These are phyloP conservation scores for Boletus edulis DNA, from an alignment of 768 basidiomycete species.

Conservation along the genomic window DNA sequence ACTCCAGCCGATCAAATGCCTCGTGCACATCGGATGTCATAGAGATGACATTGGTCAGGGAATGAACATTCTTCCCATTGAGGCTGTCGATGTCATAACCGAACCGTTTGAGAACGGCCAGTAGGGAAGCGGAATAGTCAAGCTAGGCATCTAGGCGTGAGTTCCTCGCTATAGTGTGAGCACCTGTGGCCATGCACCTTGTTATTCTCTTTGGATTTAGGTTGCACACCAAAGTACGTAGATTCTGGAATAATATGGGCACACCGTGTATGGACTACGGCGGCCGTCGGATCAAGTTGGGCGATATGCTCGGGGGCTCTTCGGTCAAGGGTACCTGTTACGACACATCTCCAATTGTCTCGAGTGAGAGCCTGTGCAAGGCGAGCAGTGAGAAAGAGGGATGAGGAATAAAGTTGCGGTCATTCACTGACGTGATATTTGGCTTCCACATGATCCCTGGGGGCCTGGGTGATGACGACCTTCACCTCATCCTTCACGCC, in stretches of 20 bases:
- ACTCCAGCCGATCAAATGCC: not conserved
- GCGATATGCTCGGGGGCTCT: not conserved
- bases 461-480: not conserved
- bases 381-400: not conserved
- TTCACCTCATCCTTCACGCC: not conserved
- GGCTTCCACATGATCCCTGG: not conserved
- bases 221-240: not conserved
- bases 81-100: not conserved
- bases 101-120: conserved; percentile 7
- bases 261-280: not conserved
- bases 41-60: conserved; percentile 7
- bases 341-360: conserved; percentile 35
- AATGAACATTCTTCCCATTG: conserved; percentile 7
- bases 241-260: conserved; percentile 7
- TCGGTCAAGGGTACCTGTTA: conserved; percentile 27
- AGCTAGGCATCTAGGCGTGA: conserved; percentile 2
- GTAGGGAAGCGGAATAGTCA: not conserved
- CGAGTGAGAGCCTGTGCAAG: conserved; percentile 33
- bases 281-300: not conserved
- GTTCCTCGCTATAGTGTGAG: not conserved
- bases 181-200: not conserved
- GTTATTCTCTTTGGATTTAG: not conserved
- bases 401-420: not conserved
- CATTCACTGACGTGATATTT: conserved; percentile 2
- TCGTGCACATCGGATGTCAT: not conserved